phyloP scores from a whole-genome alignment of 495 filamentous ascomycete genomes.

The Apodospora peruviana region DNA sequence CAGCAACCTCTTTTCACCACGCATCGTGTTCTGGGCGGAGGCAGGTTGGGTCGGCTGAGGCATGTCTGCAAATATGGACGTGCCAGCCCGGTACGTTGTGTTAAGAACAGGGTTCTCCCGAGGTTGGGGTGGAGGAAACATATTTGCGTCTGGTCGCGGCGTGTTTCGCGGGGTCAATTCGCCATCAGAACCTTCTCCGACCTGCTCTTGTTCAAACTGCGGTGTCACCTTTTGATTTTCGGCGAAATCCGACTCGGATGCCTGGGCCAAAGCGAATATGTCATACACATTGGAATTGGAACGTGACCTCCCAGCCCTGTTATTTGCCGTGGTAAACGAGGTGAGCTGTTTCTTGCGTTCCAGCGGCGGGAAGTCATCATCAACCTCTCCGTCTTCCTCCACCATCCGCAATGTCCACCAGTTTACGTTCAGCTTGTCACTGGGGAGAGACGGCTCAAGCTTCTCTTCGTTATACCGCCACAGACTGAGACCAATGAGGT shows the following conservation, averaged over 20 bases:
- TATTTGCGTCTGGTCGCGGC: slow-evolving; percentile 35
- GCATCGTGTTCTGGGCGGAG: slow-evolving; percentile 39
- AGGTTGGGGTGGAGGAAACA: slow-evolving; percentile 22
- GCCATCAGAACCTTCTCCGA: slow-evolving; percentile 34
- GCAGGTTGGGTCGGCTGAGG: slow-evolving; percentile 59
- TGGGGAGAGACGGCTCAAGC: slow-evolving; percentile 62
- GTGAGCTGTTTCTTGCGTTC: slow-evolving; percentile 71
- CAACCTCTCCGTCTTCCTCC: slow-evolving; percentile 79
- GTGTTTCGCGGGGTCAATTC: slow-evolving; percentile 37
- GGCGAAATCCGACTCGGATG: slow-evolving; percentile 66
- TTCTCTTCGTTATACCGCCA: slow-evolving; percentile 85
- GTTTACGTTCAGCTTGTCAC: slow-evolving; percentile 75
- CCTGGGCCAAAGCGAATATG: slow-evolving; percentile 86
- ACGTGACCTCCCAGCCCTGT: slow-evolving; percentile 59
- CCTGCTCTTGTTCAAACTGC: slow-evolving; percentile 55
- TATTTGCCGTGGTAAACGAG: slow-evolving; percentile 90
- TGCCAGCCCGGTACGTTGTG: slow-evolving; percentile 51
- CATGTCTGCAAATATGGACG: slow-evolving; percentile 55
- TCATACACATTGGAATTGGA: slow-evolving; percentile 82
- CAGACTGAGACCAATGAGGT: slow-evolving; percentile 83
- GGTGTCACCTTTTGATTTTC: slow-evolving; percentile 76
- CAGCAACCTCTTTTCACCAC: slow-evolving; percentile 77
- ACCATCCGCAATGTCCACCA: slow-evolving; percentile 92
- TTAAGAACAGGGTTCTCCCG: slow-evolving; percentile 57
- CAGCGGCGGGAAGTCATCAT: slow-evolving; percentile 89